A percentile compares a stretch with the other conserved stretches of the same genome.
Conservation (phyloP, 2,329 filamentous ascomycete genomes). For the Apiospora kogelbergensis region DNA sequence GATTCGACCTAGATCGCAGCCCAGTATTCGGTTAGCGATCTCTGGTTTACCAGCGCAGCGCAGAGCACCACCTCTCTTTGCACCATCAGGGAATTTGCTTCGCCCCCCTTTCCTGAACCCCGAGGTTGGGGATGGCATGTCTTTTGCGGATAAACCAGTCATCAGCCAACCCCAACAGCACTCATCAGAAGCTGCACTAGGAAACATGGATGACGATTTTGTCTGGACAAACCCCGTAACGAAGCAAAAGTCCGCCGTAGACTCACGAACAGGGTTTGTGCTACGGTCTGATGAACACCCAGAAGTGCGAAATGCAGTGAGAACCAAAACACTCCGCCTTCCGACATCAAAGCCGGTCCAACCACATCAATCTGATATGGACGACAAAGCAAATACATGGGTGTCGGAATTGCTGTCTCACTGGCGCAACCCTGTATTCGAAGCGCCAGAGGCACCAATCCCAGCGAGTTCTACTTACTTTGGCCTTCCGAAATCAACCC, state of each 20-base stretch:
- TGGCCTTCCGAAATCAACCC: constrained; percentile 7
- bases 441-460: constrained; percentile 44
- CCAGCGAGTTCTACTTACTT: constrained; percentile 37
- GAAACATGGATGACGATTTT: constrained; percentile 29
- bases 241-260: constrained; percentile 49
- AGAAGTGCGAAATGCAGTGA: neutral
- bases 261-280: constrained; percentile 55
- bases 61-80: constrained; percentile 32
- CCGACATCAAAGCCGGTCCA: neutral
- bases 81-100: constrained; percentile 40
- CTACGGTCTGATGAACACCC: constrained; percentile 14
- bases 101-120: constrained; percentile 45
- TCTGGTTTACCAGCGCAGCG: neutral
- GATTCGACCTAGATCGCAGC: neutral
- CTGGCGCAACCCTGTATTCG: constrained; percentile 79
- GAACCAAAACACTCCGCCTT: neutral
- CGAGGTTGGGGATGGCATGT: constrained; percentile 12
- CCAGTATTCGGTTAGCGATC: neutral
- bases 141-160: neutral
- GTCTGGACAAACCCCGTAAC: constrained; percentile 64
- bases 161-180: neutral
- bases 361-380: neutral
- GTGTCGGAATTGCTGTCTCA: constrained; percentile 57
- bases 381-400: constrained; percentile 44
- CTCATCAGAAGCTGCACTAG: neutral